Percentiles rank a stretch among this genome's conserved stretches.
Conservation (phyloP, 148 eudicot species). For the Persicaria maculosa region DNA sequence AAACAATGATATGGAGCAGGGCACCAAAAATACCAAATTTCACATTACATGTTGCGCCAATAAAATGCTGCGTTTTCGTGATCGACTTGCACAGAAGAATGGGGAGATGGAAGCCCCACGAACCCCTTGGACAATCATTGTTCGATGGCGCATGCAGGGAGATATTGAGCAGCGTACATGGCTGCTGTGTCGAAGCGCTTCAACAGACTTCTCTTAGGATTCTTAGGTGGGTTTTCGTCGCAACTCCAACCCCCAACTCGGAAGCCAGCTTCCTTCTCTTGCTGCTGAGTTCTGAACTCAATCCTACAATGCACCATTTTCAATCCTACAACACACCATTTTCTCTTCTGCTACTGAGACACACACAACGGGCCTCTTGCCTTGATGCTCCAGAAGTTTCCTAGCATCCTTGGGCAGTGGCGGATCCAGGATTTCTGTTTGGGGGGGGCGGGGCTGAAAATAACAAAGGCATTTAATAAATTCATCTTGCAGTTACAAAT, state of each 20-base stretch:
- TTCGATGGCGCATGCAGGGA: slow-evolving; percentile 52
- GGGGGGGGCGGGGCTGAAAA: no score
- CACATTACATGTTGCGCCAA: no score
- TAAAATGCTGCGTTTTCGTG: slow-evolving; percentile 16
- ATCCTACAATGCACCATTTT: slow-evolving; percentile 47
- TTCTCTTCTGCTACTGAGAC: no score
- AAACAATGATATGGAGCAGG: no score
- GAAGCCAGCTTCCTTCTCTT: slow-evolving; percentile 57
- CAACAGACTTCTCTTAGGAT: slow-evolving; percentile 22
- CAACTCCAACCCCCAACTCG: not conserved
- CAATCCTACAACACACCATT: slow-evolving; percentile 41
- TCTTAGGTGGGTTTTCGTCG: slow-evolving; percentile 14
- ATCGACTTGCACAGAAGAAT: slow-evolving; percentile 30
- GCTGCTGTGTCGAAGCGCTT: slow-evolving; percentile 20
- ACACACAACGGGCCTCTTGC: no score
- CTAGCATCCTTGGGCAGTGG: no score
- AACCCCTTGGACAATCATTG: slow-evolving; percentile 69
- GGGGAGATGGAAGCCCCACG: slow-evolving; percentile 50
- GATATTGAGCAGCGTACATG: slow-evolving; percentile 31
- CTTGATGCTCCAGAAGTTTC: no score
- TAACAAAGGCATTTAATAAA: no score
- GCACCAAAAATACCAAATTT: no score
- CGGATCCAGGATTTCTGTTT: no score
- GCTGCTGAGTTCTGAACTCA: no score
- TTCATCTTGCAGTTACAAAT: no score